Percentiles rank a stretch among this genome's conserved stretches.
Conservation (phyloP, 805 yeast species). For the Pichia sporocuriosa region DNA sequence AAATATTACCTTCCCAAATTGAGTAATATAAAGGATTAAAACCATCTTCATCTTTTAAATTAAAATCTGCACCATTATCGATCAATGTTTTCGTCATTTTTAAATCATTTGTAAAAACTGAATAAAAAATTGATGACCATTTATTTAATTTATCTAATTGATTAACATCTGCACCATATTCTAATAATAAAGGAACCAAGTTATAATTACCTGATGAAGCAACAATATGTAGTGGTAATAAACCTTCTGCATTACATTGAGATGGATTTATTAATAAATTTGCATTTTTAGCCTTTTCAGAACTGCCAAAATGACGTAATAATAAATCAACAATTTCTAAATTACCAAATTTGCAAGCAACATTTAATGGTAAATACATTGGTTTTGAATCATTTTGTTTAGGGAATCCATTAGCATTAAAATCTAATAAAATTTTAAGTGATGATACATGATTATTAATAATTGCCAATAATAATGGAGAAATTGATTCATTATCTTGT, state of each 20-base stretch:
- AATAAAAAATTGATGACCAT: slow-evolving; percentile 92
- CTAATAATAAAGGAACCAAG: slow-evolving; percentile 59
- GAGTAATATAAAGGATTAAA: slow-evolving; percentile 81
- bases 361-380: slow-evolving; percentile 69
- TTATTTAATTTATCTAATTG: slow-evolving; percentile 76
- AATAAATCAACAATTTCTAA: slow-evolving; percentile 60
- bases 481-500: slow-evolving; percentile 67
- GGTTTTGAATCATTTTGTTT: slow-evolving; percentile 43
- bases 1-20: slow-evolving; percentile 88
- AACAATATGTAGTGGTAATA: slow-evolving; percentile 80
- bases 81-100: slow-evolving; percentile 65
- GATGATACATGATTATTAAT: slow-evolving; percentile 55
- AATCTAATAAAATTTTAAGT: slow-evolving; percentile 41
- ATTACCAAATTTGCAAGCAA: slow-evolving; percentile 85
- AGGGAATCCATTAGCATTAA: slow-evolving; percentile 46
- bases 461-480: slow-evolving; percentile 78
- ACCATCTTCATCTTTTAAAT: slow-evolving; percentile 70
- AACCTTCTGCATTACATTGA: slow-evolving; percentile 80
- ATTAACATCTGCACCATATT: slow-evolving; percentile 73
- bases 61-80: slow-evolving; percentile 63
- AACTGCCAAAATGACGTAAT: slow-evolving; percentile 32
- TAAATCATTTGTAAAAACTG: slow-evolving; percentile 78
- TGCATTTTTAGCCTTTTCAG: slow-evolving; percentile 24
- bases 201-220: slow-evolving; percentile 76
- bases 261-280: slow-evolving; percentile 33